Percentiles rank a stretch among this genome's conserved stretches.
Conservation (phyloP, 192 early-diverging fungal species). For the Coemansia sp. region DNA sequence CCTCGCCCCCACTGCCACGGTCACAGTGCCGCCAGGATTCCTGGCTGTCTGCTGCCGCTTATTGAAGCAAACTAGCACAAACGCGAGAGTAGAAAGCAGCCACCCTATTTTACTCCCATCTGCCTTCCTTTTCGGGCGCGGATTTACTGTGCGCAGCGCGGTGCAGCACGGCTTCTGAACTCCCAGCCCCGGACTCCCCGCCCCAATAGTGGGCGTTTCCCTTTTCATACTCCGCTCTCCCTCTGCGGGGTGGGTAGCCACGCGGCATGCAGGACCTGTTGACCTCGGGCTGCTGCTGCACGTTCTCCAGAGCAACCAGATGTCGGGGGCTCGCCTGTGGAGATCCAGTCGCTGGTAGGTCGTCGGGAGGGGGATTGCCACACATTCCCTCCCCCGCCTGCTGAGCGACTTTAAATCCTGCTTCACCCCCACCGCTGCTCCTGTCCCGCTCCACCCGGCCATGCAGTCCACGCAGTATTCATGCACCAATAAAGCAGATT, state of each 20-base stretch:
- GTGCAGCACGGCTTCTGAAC: not conserved
- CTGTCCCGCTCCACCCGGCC: not conserved
- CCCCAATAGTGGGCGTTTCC: not conserved
- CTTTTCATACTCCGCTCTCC: conserved; percentile 13
- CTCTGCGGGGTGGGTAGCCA: not conserved
- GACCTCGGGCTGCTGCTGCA: conserved; percentile 8
- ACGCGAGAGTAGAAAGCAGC: not conserved
- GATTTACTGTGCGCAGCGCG: not conserved
- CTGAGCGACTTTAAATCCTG: not conserved
- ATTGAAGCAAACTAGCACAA: not conserved
- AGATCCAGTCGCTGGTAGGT: not conserved
- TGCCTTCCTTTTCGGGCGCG: not conserved
- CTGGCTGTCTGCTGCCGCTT: not conserved
- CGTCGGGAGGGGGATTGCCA: not conserved
- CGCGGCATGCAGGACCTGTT: not conserved
- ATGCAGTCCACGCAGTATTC: not conserved
- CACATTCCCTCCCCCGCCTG: not conserved
- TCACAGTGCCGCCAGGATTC: too few species aligned
- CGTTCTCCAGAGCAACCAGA: conserved; percentile 9
- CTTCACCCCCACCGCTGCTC: not conserved
- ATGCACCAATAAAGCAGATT: not conserved
- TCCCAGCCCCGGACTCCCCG: not conserved
- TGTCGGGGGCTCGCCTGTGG: conserved; percentile 7
- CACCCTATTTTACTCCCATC: conserved; percentile 2
- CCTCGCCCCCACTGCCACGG: not conserved